Evolutionary conservation across 139 green algal species (phyloP).

Genomic region (Picochlorum sp.): DNA sequence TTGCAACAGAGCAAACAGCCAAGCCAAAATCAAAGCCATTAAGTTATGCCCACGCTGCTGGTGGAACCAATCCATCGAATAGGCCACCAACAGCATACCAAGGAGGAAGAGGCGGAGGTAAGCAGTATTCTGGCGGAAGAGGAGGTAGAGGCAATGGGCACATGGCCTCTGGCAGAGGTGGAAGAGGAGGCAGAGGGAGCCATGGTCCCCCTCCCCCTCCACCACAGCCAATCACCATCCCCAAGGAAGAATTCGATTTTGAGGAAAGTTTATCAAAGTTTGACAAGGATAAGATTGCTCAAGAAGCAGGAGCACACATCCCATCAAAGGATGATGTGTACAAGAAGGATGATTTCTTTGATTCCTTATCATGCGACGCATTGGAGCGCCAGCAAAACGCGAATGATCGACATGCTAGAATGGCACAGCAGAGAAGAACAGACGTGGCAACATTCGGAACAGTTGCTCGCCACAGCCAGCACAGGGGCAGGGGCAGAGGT

Average conservation of each 20-base stretch:
- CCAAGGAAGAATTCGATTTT: slow-evolving; percentile 83
- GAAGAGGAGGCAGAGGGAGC: slow-evolving; percentile 4
- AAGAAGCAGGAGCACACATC: slow-evolving; percentile 26
- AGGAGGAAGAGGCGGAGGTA: slow-evolving; percentile 1
- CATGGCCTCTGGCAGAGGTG: slow-evolving; percentile 5
- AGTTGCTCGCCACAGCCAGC: slow-evolving; percentile 31
- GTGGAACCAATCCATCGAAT: slow-evolving; percentile 1
- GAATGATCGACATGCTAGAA: slow-evolving; percentile 8
- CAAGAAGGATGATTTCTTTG: slow-evolving; percentile 82
- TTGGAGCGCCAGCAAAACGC: slow-evolving; percentile 38
- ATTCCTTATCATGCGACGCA: slow-evolving; percentile 72
- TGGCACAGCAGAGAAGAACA: slow-evolving; percentile 44
- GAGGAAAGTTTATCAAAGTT: slow-evolving; percentile 70
- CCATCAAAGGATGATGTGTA: slow-evolving; percentile 14
- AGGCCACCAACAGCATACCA: not conserved
- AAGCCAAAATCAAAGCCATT: not conserved
- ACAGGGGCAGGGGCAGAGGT: slow-evolving; percentile 16
- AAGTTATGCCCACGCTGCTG: slow-evolving; percentile 15
- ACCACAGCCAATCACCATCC: slow-evolving; percentile 44
- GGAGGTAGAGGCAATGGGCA: slow-evolving; percentile 2
- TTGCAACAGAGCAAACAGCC: not conserved
- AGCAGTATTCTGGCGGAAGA: not conserved
- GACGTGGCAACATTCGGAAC: slow-evolving; percentile 85
- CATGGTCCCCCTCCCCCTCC: slow-evolving; percentile 4
- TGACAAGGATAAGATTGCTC: slow-evolving; percentile 63